Conservation (phyloP, 2,329 filamentous ascomycete species). For the Aspergillus phoenicis region DNA sequence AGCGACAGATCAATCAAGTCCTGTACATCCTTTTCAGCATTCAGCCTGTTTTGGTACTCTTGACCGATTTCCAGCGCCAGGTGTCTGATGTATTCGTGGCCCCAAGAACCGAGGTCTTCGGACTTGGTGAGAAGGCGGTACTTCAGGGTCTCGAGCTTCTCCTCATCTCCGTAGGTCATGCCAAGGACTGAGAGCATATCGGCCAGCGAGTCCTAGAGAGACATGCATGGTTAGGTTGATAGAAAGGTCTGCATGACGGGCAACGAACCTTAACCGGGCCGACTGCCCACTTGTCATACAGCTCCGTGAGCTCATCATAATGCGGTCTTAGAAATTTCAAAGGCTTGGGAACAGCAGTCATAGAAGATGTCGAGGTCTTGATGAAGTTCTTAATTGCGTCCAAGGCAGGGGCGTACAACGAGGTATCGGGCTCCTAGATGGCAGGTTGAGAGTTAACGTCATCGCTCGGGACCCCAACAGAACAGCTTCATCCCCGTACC, state of each 20-base stretch:
- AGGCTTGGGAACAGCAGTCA: conserved; percentile 98
- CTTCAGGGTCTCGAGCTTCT: conserved; percentile 92
- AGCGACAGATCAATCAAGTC: conserved; percentile 85
- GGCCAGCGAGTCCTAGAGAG: conserved; percentile 69
- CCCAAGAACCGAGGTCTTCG: conserved; percentile 94
- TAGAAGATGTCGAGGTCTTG: conserved; percentile 98
- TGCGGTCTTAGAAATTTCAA: conserved; percentile 97
- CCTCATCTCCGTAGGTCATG: conserved; percentile 98
- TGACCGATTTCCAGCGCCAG: conserved; percentile 93
- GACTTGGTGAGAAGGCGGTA: conserved; percentile 88
- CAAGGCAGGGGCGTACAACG: conserved; percentile 86
- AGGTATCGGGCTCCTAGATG: conserved; percentile 75
- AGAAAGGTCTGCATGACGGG: background rate
- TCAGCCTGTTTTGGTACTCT: conserved; percentile 85
- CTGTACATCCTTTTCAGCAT: conserved; percentile 78
- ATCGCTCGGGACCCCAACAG: conserved; percentile 20
- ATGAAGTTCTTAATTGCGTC: conserved; percentile 98
- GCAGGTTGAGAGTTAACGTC: conserved; percentile 29
- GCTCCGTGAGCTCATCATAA: conserved; percentile 83
- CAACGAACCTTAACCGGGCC: conserved; percentile 76
- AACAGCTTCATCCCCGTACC: conserved; percentile 51
- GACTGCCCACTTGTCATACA: conserved; percentile 86
- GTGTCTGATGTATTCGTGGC: conserved; percentile 96
- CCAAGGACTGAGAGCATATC: conserved; percentile 96
- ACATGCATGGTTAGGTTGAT: conserved; percentile 8